Evolutionary conservation across 257 asterid genomes (phyloP).

Genomic region (Cordia subcordata): DNA sequence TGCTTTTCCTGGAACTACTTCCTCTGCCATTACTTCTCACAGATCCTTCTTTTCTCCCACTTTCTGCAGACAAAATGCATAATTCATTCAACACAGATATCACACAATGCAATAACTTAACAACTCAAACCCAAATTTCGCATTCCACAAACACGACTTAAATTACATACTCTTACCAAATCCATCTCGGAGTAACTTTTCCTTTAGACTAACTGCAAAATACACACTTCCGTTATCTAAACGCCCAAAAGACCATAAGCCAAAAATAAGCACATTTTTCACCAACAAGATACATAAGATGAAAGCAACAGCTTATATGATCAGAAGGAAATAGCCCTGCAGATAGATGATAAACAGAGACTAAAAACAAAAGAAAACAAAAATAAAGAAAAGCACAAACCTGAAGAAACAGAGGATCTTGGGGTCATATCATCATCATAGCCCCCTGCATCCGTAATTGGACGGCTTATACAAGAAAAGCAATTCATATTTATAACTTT

Average conservation of each 20-base stretch:
- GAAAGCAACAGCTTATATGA: neutral
- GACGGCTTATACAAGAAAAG: constrained; percentile 60
- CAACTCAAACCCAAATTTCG: neutral
- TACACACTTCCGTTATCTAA: constrained; percentile 6
- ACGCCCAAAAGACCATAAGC: constrained; percentile 1
- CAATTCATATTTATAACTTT: constrained; percentile 46
- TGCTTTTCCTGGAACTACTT: constrained; percentile 25
- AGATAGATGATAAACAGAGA: too few species aligned
- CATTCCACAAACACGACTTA: neutral
- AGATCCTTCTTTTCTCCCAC: constrained; percentile 33
- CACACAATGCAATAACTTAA: constrained; percentile 9
- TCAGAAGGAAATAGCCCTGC: too few species aligned
- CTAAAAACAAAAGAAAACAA: too few species aligned
- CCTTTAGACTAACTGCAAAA: constrained; percentile 34
- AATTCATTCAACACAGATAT: too few species aligned
- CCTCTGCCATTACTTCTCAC: constrained; percentile 32
- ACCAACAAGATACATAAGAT: neutral
- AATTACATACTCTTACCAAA: constrained; percentile 27
- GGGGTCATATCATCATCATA: constrained; percentile 48
- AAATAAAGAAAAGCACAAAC: too few species aligned
- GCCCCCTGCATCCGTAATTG: constrained; percentile 50
- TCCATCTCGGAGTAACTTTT: constrained; percentile 27
- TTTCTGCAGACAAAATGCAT: constrained; percentile 23
- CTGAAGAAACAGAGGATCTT: constrained; percentile 42
- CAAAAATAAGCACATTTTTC: constrained; percentile 5